These are phyloP conservation scores for Amauroascus niger DNA, from an alignment of 2,329 filamentous ascomycete species.

Conservation along the genomic window DNA sequence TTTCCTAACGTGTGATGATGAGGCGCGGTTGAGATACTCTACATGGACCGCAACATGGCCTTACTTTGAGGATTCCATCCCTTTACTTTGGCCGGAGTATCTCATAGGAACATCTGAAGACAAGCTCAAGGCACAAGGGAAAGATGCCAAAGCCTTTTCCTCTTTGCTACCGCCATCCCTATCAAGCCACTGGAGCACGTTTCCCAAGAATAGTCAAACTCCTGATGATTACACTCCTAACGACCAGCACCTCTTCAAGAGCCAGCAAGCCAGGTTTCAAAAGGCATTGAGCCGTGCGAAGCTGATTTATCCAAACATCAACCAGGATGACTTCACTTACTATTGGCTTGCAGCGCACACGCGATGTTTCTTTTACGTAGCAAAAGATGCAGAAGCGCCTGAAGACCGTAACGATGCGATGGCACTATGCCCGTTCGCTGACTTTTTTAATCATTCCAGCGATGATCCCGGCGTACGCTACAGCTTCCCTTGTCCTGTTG, in stretches of 20 bases:
- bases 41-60: constrained; percentile 58
- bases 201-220: constrained; percentile 25
- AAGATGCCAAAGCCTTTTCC: constrained; percentile 14
- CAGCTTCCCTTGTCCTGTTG: neutral
- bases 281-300: constrained; percentile 43
- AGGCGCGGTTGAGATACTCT: constrained; percentile 40
- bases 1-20: constrained; percentile 48
- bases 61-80: constrained; percentile 51
- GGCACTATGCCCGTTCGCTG: constrained; percentile 39
- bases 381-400: constrained; percentile 29
- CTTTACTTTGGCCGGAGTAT: constrained; percentile 44
- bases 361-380: constrained; percentile 50
- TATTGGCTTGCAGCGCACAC: constrained; percentile 54
- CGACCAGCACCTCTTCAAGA: constrained; percentile 31
- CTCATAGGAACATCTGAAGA: constrained; percentile 21
- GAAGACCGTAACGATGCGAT: constrained; percentile 38
- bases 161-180: constrained; percentile 30
- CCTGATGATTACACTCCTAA: constrained; percentile 24
- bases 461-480: constrained; percentile 33
- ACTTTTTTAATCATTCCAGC: constrained; percentile 39
- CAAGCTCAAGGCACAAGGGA: neutral
- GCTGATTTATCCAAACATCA: constrained; percentile 35
- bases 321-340: constrained; percentile 42
- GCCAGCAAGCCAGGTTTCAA: constrained; percentile 47
- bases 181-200: constrained; percentile 30